phyloP scores from a whole-genome alignment of 108 stramenopile species.

The Fragilaria radians region DNA sequence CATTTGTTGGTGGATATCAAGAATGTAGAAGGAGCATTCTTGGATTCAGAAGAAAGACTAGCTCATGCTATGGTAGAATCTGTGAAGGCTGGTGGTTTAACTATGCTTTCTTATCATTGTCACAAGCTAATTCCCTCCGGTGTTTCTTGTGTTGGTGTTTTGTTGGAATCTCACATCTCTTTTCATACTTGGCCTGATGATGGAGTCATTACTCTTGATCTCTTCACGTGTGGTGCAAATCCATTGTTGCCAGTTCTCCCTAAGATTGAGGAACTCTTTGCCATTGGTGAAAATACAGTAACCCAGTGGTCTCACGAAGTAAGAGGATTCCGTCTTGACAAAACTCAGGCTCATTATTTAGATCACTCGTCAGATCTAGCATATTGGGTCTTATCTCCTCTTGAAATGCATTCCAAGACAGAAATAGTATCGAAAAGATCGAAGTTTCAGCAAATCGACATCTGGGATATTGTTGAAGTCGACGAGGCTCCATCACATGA shows the following conservation, averaged over 20 bases:
- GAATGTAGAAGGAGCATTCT: constrained; percentile 45
- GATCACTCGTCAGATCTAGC: constrained; percentile 49
- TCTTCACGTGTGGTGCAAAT: constrained; percentile 76
- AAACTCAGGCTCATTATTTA: constrained; percentile 22
- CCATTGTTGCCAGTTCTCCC: constrained; percentile 60
- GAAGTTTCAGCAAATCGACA: constrained; percentile 62
- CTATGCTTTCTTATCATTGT: constrained; percentile 82
- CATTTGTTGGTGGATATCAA: constrained; percentile 68
- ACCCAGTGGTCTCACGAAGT: constrained; percentile 74
- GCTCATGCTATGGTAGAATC: constrained; percentile 62
- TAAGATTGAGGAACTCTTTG: constrained; percentile 61
- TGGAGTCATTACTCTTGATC: constrained; percentile 78
- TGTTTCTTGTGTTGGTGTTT: constrained; percentile 76
- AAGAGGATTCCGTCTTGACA: constrained; percentile 65
- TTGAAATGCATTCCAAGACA: constrained; percentile 49
- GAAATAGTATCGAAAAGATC: constrained; percentile 17
- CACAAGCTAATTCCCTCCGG: constrained; percentile 76
- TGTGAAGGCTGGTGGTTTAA: constrained; percentile 45
- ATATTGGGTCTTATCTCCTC: constrained; percentile 39
- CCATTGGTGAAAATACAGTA: constrained; percentile 30
- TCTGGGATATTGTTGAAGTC: constrained; percentile 69
- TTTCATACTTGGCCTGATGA: constrained; percentile 90
- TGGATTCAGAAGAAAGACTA: constrained; percentile 51
- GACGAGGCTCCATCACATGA: constrained; percentile 60
- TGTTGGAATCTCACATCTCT: constrained; percentile 74